Evolutionary conservation across 2,329 filamentous ascomycete species (phyloP).

Genomic region (Claviceps sp.): DNA sequence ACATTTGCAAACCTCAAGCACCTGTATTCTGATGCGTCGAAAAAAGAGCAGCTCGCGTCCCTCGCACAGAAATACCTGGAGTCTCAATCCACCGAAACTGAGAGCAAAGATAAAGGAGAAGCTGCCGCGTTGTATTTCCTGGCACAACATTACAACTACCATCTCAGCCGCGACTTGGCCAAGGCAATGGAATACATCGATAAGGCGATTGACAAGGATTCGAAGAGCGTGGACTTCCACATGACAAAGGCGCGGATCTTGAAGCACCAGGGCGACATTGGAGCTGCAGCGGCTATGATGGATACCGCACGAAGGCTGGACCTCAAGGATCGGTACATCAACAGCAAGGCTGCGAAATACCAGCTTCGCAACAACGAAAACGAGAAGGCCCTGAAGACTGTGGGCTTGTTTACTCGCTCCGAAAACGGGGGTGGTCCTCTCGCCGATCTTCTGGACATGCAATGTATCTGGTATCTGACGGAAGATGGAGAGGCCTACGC

Average conservation of each 20-base stretch:
- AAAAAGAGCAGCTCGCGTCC: constrained; percentile 62
- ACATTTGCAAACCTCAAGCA: constrained; percentile 96
- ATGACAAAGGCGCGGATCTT: constrained; percentile 93
- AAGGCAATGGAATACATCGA: constrained; percentile 77
- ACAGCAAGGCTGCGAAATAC: constrained; percentile 96
- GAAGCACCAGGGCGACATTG: constrained; percentile 74
- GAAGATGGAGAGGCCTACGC: constrained; percentile 88
- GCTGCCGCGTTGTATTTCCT: constrained; percentile 83
- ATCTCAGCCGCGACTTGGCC: constrained; percentile 66
- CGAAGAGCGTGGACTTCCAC: constrained; percentile 76
- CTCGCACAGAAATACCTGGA: constrained; percentile 69
- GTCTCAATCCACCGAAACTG: constrained; percentile 36
- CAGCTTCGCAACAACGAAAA: constrained; percentile 87
- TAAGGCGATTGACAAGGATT: constrained; percentile 65
- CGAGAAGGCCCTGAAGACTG: constrained; percentile 71
- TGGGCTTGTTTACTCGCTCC: constrained; percentile 87
- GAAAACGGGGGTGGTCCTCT: constrained; percentile 80
- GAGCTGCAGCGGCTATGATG: constrained; percentile 77
- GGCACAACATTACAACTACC: constrained; percentile 93
- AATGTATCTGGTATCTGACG: constrained; percentile 92
- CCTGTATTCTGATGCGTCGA: constrained; percentile 65
- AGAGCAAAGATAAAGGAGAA: constrained; percentile 45
- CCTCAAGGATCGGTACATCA: constrained; percentile 89
- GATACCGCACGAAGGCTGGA: constrained; percentile 76
- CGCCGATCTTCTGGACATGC: constrained; percentile 91